phyloP scores from a whole-genome alignment of 148 eudicot genomes.

The Rhododendron molle region DNA sequence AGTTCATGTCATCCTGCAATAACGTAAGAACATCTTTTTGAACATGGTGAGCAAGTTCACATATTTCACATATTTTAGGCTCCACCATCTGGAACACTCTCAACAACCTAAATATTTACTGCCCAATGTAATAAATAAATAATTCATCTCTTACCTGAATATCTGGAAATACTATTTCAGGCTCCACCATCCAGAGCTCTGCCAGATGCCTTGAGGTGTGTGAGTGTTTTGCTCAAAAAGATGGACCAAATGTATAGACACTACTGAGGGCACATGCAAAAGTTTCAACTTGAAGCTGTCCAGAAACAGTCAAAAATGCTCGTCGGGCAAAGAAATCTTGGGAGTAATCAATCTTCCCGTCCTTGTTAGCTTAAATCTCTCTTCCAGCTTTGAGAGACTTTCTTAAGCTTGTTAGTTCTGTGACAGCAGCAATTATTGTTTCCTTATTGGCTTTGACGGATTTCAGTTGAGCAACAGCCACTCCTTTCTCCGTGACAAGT shows the following conservation, averaged over 20 bases:
- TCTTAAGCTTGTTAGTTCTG: conserved; percentile 64
- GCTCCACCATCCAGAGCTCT: conserved; percentile 98
- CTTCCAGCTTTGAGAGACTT: conserved; percentile 53
- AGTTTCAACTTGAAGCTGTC: conserved; percentile 92
- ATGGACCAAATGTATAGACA: conserved; percentile 95
- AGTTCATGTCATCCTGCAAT: conserved; percentile 89
- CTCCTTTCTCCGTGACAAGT: conserved; percentile 63
- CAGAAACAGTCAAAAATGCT: conserved; percentile 94
- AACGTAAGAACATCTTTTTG: background rate
- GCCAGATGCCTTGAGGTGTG: conserved; percentile 97
- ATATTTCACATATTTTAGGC: background rate
- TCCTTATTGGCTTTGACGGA: conserved; percentile 59
- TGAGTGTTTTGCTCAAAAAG: conserved; percentile 90
- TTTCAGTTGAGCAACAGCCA: conserved; percentile 54
- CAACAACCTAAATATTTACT: background rate
- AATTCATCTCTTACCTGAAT: conserved; percentile 45
- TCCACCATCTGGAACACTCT: background rate
- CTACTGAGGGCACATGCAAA: conserved; percentile 83
- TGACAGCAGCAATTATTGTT: conserved; percentile 65
- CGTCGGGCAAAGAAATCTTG: conserved; percentile 92
- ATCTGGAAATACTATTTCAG: conserved; percentile 91
- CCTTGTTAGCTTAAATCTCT: conserved; percentile 68
- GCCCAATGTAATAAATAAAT: background rate
- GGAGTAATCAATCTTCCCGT: conserved; percentile 79
- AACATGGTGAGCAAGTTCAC: background rate